Conservation (phyloP, 192 early-diverging fungal species). For the Coemansia sp. region DNA sequence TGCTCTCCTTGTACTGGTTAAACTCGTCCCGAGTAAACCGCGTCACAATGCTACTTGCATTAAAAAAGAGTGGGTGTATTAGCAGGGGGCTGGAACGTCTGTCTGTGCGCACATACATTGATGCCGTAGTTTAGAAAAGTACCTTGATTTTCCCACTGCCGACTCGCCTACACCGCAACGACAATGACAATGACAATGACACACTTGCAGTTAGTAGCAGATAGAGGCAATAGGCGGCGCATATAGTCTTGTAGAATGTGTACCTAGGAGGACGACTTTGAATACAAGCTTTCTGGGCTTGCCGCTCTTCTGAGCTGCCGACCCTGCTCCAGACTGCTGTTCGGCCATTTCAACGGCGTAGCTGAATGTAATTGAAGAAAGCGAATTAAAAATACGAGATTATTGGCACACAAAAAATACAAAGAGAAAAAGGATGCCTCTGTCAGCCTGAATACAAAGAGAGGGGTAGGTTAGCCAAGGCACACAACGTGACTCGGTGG, state of each 20-base stretch:
- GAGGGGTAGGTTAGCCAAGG: not conserved
- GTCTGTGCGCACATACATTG: not conserved
- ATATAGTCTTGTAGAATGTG: not conserved
- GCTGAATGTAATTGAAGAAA: not conserved
- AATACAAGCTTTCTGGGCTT: slow-evolving; percentile 78
- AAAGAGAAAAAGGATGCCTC: not conserved
- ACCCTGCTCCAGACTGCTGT: not conserved
- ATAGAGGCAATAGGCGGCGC: not conserved
- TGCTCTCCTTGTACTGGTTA: slow-evolving; percentile 95
- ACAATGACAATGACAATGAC: not conserved
- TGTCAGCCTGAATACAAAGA: no score
- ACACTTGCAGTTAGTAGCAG: not conserved
- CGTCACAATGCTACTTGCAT: slow-evolving; percentile 74
- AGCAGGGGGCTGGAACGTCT: not conserved
- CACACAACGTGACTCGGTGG: not conserved
- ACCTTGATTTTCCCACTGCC: slow-evolving; percentile 96
- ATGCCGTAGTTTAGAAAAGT: slow-evolving; percentile 5
- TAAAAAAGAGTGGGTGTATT: not conserved
- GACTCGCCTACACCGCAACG: slow-evolving; percentile 64
- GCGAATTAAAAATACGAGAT: not conserved
- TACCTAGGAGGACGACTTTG: slow-evolving; percentile 94
- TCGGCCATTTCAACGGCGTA: slow-evolving; percentile 15
- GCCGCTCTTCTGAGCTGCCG: not conserved
- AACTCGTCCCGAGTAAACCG: slow-evolving; percentile 93
- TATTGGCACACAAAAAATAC: not conserved